phyloP scores from a whole-genome alignment of 108 stramenopile species.

The Epipyxis sp. region DNA sequence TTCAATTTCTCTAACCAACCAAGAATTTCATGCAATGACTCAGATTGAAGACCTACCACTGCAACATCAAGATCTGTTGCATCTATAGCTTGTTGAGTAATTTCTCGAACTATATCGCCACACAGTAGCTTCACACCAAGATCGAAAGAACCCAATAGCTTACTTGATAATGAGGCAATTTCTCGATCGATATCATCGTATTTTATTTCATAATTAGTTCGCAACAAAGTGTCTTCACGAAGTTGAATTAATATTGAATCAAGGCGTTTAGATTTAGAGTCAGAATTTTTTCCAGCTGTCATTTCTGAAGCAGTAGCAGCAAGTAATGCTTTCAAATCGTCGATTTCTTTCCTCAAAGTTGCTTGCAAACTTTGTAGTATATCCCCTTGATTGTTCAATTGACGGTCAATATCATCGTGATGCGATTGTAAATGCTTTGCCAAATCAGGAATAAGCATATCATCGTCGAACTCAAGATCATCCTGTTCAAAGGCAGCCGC shows the following conservation, averaged over 20 bases:
- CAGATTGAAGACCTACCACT: neutral
- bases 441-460: conserved; percentile 31
- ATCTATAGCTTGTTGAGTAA: neutral
- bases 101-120: neutral
- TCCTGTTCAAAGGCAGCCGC: neutral
- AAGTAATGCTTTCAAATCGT: conserved; percentile 7
- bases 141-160: neutral
- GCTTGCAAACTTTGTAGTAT: conserved; percentile 23
- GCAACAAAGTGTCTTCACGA: neutral
- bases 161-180: neutral
- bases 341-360: conserved; percentile 28
- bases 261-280: neutral
- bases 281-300: neutral
- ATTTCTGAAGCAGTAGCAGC: neutral
- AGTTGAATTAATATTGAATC: neutral
- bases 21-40: neutral
- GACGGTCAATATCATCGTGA: conserved; percentile 35
- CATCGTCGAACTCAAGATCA: conserved; percentile 35
- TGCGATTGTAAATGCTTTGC: conserved; percentile 31
- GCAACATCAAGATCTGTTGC: neutral
- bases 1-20: neutral
- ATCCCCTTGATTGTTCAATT: conserved; percentile 17
- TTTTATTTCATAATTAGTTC: neutral
- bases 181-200: neutral
- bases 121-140: neutral